Conservation (phyloP, 192 early-diverging fungal genomes). For the Coemansia umbellata region DNA sequence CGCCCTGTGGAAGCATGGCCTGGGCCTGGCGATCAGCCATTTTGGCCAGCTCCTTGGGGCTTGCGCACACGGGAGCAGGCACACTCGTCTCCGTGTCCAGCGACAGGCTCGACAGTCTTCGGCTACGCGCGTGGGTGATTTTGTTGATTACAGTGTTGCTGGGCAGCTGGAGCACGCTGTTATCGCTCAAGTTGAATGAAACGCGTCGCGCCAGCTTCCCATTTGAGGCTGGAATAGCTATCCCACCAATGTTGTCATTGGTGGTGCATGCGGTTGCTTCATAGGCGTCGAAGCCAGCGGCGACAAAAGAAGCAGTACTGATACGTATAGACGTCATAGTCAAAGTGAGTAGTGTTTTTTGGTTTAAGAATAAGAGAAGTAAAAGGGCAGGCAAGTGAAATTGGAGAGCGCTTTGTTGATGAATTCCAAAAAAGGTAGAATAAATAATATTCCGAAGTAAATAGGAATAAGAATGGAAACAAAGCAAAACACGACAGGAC, state of each 20-base stretch:
- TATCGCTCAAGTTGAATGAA: conserved; percentile 45
- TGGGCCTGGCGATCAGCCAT: conserved; percentile 30
- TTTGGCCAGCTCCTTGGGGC: conserved; percentile 15
- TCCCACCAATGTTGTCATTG: conserved; percentile 6
- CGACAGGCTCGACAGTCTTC: conserved; percentile 11
- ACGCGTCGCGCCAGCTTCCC: conserved; percentile 34
- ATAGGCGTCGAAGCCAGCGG: too few relatives aligned
- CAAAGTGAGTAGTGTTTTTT: neutral
- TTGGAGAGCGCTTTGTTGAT: too few relatives aligned
- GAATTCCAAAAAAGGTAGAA: too few relatives aligned
- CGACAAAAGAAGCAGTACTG: conserved; percentile 32
- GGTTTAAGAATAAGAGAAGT: neutral
- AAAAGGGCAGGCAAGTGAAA: too few relatives aligned
- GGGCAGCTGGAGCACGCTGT: conserved; percentile 41
- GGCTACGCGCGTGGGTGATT: conserved; percentile 33
- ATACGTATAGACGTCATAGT: conserved; percentile 52
- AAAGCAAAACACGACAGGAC: too few relatives aligned
- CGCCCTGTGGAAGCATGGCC: conserved; percentile 43
- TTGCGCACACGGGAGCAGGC: too few relatives aligned
- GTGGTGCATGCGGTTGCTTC: too few relatives aligned
- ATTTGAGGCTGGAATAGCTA: conserved; percentile 19
- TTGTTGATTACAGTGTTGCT: conserved; percentile 44
- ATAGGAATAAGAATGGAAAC: too few relatives aligned
- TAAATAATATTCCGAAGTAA: too few relatives aligned
- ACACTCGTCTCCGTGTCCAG: too few relatives aligned